Conservation (phyloP, 192 early-diverging fungal genomes). For the Coemansia erecta region DNA sequence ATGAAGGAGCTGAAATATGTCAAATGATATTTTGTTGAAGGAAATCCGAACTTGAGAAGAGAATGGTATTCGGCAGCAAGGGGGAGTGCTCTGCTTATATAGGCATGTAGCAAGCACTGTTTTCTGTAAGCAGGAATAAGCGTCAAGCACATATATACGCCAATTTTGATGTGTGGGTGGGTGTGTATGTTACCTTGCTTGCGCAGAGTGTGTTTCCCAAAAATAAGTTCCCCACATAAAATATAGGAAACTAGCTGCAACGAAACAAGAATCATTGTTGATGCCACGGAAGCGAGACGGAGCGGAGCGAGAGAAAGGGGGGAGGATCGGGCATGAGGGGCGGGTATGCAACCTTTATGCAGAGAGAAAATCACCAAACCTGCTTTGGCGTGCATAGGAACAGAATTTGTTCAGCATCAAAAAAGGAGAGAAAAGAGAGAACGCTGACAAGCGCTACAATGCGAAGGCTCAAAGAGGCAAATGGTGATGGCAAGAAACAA, state of each 20-base stretch:
- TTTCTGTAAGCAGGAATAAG: background rate
- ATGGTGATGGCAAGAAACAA: too few species aligned
- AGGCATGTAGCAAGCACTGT: background rate
- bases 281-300: slow-evolving; percentile 1
- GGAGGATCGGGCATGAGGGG: background rate
- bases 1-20: too few species aligned
- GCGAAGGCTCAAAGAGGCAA: too few species aligned
- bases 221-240: slow-evolving; percentile 7
- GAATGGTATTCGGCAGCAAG: background rate
- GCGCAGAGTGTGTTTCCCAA: background rate
- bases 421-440: background rate
- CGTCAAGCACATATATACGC: background rate
- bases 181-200: background rate
- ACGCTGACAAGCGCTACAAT: background rate
- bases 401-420: background rate
- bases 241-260: background rate
- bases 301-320: background rate
- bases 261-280: background rate
- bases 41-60: background rate
- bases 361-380: slow-evolving; percentile 5
- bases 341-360: background rate
- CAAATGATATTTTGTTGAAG: background rate
- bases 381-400: slow-evolving; percentile 3
- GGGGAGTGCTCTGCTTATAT: background rate
- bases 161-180: background rate